These are phyloP conservation scores for Perilla frutescens DNA, from an alignment of 257 asterid species.

Conservation along the genomic window DNA sequence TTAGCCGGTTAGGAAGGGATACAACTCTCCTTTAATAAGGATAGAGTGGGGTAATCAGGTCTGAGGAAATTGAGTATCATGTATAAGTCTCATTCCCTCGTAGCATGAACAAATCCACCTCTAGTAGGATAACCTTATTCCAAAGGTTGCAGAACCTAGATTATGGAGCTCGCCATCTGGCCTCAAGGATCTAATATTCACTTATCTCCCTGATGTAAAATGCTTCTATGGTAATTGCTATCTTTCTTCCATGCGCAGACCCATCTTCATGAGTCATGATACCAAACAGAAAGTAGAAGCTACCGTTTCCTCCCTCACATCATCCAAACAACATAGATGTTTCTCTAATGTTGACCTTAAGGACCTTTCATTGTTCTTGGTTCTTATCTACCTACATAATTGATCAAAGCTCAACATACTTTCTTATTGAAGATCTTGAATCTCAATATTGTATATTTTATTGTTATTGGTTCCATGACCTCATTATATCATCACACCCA, in stretches of 20 bases:
- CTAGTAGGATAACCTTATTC: neutral
- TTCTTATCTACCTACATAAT: neutral
- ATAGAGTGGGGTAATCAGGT: neutral
- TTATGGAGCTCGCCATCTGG: neutral
- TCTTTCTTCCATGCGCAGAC: neutral
- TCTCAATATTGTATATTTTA: neutral
- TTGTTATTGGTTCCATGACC: neutral
- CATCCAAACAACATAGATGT: neutral
- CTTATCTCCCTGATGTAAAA: neutral
- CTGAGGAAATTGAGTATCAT: neutral
- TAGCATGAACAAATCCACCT: neutral
- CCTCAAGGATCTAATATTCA: neutral
- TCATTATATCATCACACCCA: too few relatives aligned
- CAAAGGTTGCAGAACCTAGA: neutral
- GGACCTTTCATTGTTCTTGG: neutral
- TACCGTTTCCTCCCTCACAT: neutral
- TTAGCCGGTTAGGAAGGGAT: neutral
- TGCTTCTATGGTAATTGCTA: neutral
- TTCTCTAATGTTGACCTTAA: neutral
- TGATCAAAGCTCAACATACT: neutral
- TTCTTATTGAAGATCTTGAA: neutral
- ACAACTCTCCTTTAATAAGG: neutral
- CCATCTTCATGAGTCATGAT: neutral
- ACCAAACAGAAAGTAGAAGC: neutral
- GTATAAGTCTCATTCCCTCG: neutral